Conservation (phyloP, 441 rosid species). For the Croton laevigatus region DNA sequence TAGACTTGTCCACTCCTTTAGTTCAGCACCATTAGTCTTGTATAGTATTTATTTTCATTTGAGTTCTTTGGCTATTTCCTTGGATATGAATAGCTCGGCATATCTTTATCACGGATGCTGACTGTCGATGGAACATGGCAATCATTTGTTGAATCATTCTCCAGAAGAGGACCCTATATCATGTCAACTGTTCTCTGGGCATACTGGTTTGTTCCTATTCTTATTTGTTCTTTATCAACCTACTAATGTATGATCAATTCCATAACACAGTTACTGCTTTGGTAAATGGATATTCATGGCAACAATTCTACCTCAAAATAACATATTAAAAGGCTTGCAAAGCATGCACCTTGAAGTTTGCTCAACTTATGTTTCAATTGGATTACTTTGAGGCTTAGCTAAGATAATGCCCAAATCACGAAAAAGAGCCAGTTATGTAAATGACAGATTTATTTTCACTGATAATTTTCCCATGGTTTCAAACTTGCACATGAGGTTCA, state of each 20-base stretch:
- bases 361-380: constrained; percentile 7
- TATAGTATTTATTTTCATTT: constrained; percentile 10
- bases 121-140: constrained; percentile 82
- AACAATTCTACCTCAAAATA: constrained; percentile 2
- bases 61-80: constrained; percentile 8
- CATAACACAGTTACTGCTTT: not conserved
- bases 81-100: constrained; percentile 53
- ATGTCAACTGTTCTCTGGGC: constrained; percentile 76
- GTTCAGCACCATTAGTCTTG: constrained; percentile 5
- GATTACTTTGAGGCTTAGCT: constrained; percentile 13
- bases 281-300: constrained; percentile 4
- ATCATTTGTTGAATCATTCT: constrained; percentile 59
- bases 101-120: constrained; percentile 68
- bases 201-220: constrained; percentile 56
- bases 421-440: not conserved
- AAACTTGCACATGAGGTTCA: too few relatives aligned
- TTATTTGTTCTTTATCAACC: constrained; percentile 8
- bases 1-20: not conserved
- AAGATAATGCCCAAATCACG: not conserved
- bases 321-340: constrained; percentile 8
- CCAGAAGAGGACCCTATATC: constrained; percentile 54
- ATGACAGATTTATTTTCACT: not conserved
- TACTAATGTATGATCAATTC: not conserved
- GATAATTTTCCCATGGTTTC: too few relatives aligned
- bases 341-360: constrained; percentile 11